A percentile compares a stretch with the other conserved stretches of the same genome.
Evolutionary conservation across 345 rosid genomes (phyloP).

Genomic region (Lagerstroemia speciosa): DNA sequence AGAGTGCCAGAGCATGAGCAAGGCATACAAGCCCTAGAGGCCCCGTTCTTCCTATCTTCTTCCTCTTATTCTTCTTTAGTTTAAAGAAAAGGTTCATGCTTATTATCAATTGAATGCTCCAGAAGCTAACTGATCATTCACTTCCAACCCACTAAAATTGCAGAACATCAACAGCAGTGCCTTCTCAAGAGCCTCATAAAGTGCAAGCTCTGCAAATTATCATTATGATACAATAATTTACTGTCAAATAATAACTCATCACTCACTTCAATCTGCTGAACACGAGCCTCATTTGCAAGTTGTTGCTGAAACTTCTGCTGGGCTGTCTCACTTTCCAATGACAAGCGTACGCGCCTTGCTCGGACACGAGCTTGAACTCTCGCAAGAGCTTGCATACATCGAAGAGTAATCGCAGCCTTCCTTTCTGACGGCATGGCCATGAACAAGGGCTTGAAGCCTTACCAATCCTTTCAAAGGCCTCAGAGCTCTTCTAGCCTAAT

Average conservation of each 20-base stretch:
- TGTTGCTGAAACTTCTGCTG: constrained; percentile 75
- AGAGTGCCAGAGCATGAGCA: too few species aligned
- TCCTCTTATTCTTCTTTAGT: too few species aligned
- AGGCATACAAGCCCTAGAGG: too few species aligned
- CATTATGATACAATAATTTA: neutral
- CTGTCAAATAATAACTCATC: neutral
- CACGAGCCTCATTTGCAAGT: constrained; percentile 63
- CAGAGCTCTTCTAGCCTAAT: constrained; percentile 94
- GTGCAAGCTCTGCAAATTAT: neutral
- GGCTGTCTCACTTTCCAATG: constrained; percentile 78
- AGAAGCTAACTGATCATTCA: too few species aligned
- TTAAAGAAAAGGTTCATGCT: too few species aligned
- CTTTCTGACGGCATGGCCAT: constrained; percentile 98
- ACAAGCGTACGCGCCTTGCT: constrained; percentile 90
- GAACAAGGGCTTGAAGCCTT: constrained; percentile 92
- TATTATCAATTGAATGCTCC: too few species aligned
- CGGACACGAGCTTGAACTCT: constrained; percentile 99
- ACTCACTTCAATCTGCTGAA: constrained; percentile 85
- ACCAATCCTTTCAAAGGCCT: constrained; percentile 96
- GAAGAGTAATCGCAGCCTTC: constrained; percentile 99
- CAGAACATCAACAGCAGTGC: neutral
- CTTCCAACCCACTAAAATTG: neutral
- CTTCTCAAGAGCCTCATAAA: neutral
- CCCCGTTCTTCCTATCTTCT: too few species aligned
- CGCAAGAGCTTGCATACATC: constrained; percentile 99